Percentiles rank a stretch among this genome's conserved stretches.
phyloP scores from a whole-genome alignment of 805 yeast genomes.

The Suhomyces canberraensis region DNA sequence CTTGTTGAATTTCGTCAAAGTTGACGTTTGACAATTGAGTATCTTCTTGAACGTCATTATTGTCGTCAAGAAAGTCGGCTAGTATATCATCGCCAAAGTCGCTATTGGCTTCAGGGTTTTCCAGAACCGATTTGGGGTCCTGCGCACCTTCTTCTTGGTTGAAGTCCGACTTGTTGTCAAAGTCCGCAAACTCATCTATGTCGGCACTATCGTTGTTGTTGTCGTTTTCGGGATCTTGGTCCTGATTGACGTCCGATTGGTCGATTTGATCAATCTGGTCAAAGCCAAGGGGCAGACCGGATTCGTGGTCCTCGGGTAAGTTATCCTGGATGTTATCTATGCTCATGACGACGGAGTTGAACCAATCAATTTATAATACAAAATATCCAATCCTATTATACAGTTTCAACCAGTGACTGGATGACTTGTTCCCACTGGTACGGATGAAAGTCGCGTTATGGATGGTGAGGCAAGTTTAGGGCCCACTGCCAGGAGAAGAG shows the following conservation, averaged over 20 bases:
- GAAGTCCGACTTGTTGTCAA: not conserved
- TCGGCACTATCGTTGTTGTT: not conserved
- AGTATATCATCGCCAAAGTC: conserved; percentile 3
- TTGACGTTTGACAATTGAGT: not conserved
- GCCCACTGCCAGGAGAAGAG: not conserved
- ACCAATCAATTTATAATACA: not conserved
- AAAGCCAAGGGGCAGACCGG: not conserved
- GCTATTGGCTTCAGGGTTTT: not conserved
- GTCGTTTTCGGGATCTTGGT: not conserved
- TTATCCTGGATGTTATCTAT: not conserved
- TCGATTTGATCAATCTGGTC: not conserved
- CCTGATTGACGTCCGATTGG: not conserved
- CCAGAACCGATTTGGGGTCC: no score
- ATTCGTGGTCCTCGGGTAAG: not conserved
- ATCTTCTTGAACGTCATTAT: not conserved
- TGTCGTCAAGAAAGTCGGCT: conserved; percentile 1
- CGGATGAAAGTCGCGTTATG: not conserved
- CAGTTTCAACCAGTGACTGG: not conserved
- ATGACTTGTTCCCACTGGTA: no score
- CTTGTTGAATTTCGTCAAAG: not conserved
- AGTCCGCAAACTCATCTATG: not conserved
- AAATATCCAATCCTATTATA: not conserved
- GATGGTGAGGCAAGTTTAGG: not conserved
- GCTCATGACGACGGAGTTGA: not conserved
- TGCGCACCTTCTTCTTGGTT: no score